A percentile compares a stretch with the other conserved stretches of the same genome.
These are phyloP conservation scores for Thinopyrum elongatum DNA, from an alignment of 176 grass and related monocot species.

Conservation along the genomic window DNA sequence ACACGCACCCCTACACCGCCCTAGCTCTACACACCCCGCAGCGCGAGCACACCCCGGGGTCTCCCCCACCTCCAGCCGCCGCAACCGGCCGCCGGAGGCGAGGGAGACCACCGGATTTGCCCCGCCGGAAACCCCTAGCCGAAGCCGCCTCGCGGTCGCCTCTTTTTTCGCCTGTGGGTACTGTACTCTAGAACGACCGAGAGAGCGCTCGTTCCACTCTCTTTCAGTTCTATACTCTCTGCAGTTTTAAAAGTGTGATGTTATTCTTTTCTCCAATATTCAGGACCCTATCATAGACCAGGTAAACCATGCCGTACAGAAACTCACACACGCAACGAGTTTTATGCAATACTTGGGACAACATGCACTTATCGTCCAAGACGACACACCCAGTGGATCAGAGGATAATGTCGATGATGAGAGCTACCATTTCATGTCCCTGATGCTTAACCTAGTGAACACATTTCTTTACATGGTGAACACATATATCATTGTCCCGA, in stretches of 20 bases:
- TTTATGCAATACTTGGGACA: conserved; percentile 87
- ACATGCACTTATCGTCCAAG: conserved; percentile 65
- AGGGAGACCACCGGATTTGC: too few species aligned
- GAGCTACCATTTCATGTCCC: conserved; percentile 73
- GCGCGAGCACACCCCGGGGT: too few species aligned
- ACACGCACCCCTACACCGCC: too few species aligned
- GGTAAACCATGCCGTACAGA: conserved; percentile 64
- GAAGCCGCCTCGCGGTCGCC: too few species aligned
- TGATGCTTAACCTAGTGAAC: conserved; percentile 73
- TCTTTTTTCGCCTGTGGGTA: too few species aligned
- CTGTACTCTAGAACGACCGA: too few species aligned
- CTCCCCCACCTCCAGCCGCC: too few species aligned
- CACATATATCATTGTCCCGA: conserved; percentile 86
- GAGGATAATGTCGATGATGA: conserved; percentile 59
- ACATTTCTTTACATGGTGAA: conserved; percentile 97
- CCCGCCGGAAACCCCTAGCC: too few species aligned
- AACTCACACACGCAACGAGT: conserved; percentile 60
- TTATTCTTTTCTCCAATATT: conserved; percentile 17
- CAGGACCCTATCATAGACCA: conserved; percentile 86
- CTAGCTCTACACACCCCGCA: too few species aligned
- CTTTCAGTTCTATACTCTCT: background rate
- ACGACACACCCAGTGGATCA: conserved; percentile 49
- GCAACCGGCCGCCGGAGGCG: too few species aligned
- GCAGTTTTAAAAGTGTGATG: background rate
- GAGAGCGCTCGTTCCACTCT: background rate